These are phyloP conservation scores for Pestalotiopsis sp. DNA, from an alignment of 2,329 filamentous ascomycete genomes.

Conservation along the genomic window DNA sequence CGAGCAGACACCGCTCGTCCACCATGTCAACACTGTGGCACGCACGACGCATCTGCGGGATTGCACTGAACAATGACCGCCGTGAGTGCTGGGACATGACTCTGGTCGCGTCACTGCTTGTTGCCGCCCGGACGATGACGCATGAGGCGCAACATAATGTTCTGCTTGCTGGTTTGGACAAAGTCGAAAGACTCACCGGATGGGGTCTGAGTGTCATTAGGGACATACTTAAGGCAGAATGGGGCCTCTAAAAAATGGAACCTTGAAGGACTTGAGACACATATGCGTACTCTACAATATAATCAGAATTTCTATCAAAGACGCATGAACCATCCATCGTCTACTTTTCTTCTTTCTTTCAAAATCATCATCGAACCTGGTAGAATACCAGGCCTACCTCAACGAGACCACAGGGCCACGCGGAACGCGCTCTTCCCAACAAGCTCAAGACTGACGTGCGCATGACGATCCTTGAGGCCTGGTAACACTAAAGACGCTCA, in stretches of 20 bases:
- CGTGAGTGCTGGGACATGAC: slow-evolving; percentile 49
- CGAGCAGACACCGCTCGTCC: slow-evolving; percentile 30
- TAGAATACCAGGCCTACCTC: too few relatives aligned
- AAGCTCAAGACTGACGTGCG: too few relatives aligned
- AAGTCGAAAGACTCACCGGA: slow-evolving; percentile 41
- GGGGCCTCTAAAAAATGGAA: slow-evolving; percentile 19
- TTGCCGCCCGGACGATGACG: slow-evolving; percentile 49
- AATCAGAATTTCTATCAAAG: too few relatives aligned
- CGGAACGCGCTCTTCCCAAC: too few relatives aligned
- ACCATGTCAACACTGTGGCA: slow-evolving; percentile 50
- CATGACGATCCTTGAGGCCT: too few relatives aligned
- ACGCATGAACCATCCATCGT: too few relatives aligned
- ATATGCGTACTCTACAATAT: too few relatives aligned
- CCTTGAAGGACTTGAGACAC: not conserved
- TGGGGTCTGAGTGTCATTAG: slow-evolving; percentile 36
- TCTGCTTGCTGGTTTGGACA: slow-evolving; percentile 41
- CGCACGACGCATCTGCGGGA: slow-evolving; percentile 50
- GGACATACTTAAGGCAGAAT: slow-evolving; percentile 28
- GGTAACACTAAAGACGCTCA: too few relatives aligned
- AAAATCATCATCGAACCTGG: too few relatives aligned
- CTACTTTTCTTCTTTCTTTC: too few relatives aligned
- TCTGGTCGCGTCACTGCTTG: slow-evolving; percentile 47
- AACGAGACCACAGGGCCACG: too few relatives aligned
- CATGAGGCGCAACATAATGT: slow-evolving; percentile 48
- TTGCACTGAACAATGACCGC: slow-evolving; percentile 48